Base-by-base conservation (phyloP, 1,284 basidiomycete genomes). In the Malassezia psittaci region DNA sequence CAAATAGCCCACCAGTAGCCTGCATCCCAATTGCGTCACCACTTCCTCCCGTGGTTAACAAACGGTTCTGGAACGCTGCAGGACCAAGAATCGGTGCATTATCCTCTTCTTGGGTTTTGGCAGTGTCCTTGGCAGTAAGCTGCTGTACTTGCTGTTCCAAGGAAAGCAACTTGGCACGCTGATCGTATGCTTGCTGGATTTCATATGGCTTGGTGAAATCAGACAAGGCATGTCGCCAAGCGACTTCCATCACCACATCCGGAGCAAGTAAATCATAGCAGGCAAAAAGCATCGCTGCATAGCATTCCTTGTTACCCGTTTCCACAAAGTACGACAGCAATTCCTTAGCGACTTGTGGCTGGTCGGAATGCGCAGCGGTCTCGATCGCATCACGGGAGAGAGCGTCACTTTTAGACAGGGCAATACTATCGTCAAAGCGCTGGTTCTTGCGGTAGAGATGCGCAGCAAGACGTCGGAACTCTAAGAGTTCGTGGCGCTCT, bases 281-380 rank as follows among this genome's bases (percentile, higher is more conserved):
- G 38, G 87, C 82, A 69, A 84, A 96, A 37, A 96, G 81, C 66
- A 87, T 81, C 1, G 89, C 90, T 0, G 90, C 85, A 76, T 94
- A 96, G 76, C 89, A 93, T 76, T 98, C 94, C 78, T 90, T 93
- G 81, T 93, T 94, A 38, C 94, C 94, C 62, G 98, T 94, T 75
- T 90, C 87, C 62, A 96, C 89, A 65, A 78, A 78, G 68, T 78
- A 98, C 9, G 84, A 84, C 18, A 96, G 79, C 15, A 98, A 79
- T 57, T 96, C 94, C 76, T 99, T 91, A 2, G 89, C 87, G 35
- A 96, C 87, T 53, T 90, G 86, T 7, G 81, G 83, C 24, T 82
- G 83, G 37, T 74, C 79, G 7, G 88, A 91, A n/a, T 81, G 79
- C 0, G 91, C 85, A 1, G 91, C 90, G 0, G 93, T 96, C 72